These are phyloP conservation scores for Aspergillus baeticus DNA, from an alignment of 495 filamentous ascomycete species.

Conservation along the genomic window DNA sequence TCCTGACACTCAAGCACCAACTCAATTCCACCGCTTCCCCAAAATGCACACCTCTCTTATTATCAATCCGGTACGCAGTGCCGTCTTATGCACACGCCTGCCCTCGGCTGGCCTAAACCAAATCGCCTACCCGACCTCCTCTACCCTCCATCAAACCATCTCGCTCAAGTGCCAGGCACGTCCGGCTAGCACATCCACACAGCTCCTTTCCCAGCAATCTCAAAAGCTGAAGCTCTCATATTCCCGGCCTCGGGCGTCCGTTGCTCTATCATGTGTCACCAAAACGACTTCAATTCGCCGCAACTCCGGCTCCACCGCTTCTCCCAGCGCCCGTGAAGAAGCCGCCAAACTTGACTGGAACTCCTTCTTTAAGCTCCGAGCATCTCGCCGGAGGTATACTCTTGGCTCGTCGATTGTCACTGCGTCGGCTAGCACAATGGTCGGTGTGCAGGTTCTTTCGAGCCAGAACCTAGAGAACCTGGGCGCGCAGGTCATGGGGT, in stretches of 20 bases:
- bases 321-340: constrained; percentile 31
- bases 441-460: constrained; percentile 62
- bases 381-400: constrained; percentile 77
- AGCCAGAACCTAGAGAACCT: constrained; percentile 66
- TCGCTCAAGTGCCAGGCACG: constrained; percentile 17
- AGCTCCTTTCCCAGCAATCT: neutral
- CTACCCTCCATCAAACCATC: constrained; percentile 20
- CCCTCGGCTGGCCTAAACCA: constrained; percentile 21
- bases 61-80: constrained; percentile 31
- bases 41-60: constrained; percentile 26
- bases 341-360: constrained; percentile 75
- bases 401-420: constrained; percentile 70
- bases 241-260: constrained; percentile 20
- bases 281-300: constrained; percentile 37
- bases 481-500: constrained; percentile 63
- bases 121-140: constrained; percentile 21
- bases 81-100: constrained; percentile 27
- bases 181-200: constrained; percentile 19
- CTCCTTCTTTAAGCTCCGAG: constrained; percentile 87
- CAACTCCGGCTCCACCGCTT: constrained; percentile 38
- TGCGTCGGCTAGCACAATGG: constrained; percentile 53
- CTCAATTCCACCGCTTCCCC: neutral
- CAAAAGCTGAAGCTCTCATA: constrained; percentile 16
- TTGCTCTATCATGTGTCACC: constrained; percentile 24
- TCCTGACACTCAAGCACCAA: neutral